Base-by-base conservation (phyloP, 176 grass and related monocot species). In the Alopecurus myosuroides region DNA sequence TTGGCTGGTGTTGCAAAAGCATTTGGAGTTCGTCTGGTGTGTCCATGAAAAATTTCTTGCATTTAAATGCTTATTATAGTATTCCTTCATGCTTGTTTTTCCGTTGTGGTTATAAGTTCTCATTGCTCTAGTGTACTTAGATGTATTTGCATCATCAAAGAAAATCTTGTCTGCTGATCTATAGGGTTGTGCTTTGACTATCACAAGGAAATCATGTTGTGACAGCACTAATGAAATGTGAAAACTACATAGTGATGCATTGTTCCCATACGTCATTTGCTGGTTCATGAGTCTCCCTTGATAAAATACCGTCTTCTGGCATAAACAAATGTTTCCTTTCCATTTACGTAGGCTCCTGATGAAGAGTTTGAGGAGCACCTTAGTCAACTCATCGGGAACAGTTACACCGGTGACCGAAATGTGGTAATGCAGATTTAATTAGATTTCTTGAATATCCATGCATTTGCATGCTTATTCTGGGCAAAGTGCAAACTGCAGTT, bases 361-460 rank as follows among this genome's bases (percentile, higher is more conserved):
- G 97, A 98, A 92, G 97, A 98, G 80, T 98, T 96, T 90, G 93
- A 98, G 79, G 97, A 98, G 79, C 94, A 94, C 65, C 93, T 98
- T 77, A 85, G 93, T 70, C 91, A 94, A 86, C 87, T 96, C 70
- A 92, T 95, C 84, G 95, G 95, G 84, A 83, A 86, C 37, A 82
- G 90, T 81, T 94, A 92, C 82, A 90, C 86, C 40, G 97, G 93
- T 83, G 89, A 98, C 61, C 86, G 89, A 76, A 98, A 98, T 87
- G 93, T 92, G 93, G 97, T 98, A 83, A 76, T 88, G 42, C 77
- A 37, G 20, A 64, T 48, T 62, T 61, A 55, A 70, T 79, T 39
- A 44, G 46, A 49, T 57, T 78, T 77, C 31, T 74, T 80, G 63
- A 76, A 37, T 81, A 13, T 76, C 30, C 29, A 48, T 88, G 55